Conservation (phyloP, 78 protist species). For the Pigoraptor vietnamica region DNA sequence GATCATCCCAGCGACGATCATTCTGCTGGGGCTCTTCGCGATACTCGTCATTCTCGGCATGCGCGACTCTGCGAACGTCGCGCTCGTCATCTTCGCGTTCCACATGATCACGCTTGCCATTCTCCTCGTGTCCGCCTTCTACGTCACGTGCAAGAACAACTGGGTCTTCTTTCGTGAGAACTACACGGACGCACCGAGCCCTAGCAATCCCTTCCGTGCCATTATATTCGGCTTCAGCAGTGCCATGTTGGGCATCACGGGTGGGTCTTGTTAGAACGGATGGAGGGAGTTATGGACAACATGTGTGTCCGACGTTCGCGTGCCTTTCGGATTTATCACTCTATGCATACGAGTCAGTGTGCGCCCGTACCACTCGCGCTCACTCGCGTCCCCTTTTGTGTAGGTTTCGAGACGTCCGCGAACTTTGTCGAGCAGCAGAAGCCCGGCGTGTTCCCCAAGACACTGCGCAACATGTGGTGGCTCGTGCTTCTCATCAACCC, state of each 20-base stretch:
- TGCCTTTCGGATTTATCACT: too few relatives aligned
- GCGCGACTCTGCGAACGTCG: slow-evolving; percentile 56
- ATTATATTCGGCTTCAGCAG: slow-evolving; percentile 68
- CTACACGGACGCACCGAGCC: not conserved
- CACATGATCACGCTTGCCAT: slow-evolving; percentile 52
- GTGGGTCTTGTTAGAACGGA: too few relatives aligned
- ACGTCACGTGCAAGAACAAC: not conserved
- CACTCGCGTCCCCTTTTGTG: too few relatives aligned
- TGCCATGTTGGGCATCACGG: slow-evolving; percentile 72
- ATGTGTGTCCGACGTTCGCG: too few relatives aligned
- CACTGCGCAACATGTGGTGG: slow-evolving; percentile 72
- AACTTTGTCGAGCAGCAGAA: slow-evolving; percentile 81
- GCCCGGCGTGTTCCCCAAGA: slow-evolving; percentile 74
- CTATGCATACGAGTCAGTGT: too few relatives aligned
- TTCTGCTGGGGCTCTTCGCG: slow-evolving; percentile 40
- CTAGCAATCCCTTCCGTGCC: not conserved
- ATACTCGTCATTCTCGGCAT: slow-evolving; percentile 36
- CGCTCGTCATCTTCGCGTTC: slow-evolving; percentile 46
- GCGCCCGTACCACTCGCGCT: too few relatives aligned
- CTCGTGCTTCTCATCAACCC: slow-evolving; percentile 58
- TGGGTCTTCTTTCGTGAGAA: not conserved
- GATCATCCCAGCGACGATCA: slow-evolving; percentile 12
- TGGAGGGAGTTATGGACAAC: too few relatives aligned
- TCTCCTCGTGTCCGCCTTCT: slow-evolving; percentile 31
- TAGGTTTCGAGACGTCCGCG: slow-evolving; percentile 84